phyloP scores from a whole-genome alignment of 768 basidiomycete genomes.

The Glaciozyma martinii region DNA sequence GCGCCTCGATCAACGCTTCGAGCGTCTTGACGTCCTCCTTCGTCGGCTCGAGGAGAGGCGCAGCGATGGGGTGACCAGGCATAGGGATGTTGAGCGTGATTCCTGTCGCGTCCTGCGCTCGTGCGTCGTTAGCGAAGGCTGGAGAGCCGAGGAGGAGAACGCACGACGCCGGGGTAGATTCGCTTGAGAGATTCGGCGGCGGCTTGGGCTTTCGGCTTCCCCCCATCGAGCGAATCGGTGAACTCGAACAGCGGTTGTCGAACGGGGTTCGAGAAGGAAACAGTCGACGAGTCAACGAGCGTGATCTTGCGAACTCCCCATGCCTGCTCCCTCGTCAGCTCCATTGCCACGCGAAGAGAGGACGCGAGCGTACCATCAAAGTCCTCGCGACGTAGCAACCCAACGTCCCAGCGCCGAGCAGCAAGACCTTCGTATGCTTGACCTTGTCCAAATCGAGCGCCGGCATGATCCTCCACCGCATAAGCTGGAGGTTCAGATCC shows the following conservation, averaged over 20 bases:
- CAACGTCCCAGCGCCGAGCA: conserved; percentile 90
- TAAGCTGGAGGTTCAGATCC: conserved; percentile 93
- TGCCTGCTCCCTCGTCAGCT: conserved; percentile 47
- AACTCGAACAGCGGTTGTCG: conserved; percentile 95
- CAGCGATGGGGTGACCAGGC: conserved; percentile 88
- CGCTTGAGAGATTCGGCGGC: conserved; percentile 76
- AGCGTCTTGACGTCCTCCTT: conserved; percentile 62
- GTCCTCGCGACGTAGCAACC: conserved; percentile 92
- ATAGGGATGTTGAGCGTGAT: conserved; percentile 78
- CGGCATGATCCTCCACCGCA: conserved; percentile 95
- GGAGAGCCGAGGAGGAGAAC: conserved; percentile 39
- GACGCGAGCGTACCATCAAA: conserved; percentile 61
- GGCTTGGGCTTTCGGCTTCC: conserved; percentile 90
- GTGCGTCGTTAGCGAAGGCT: not conserved
- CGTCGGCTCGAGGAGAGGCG: conserved; percentile 49
- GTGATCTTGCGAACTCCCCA: conserved; percentile 95
- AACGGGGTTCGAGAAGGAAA: conserved; percentile 96
- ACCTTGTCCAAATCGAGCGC: conserved; percentile 80
- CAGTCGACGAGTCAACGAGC: conserved; percentile 77
- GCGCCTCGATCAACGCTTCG: conserved; percentile 66
- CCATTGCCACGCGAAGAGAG: not conserved
- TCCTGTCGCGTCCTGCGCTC: conserved; percentile 66
- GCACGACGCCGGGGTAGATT: conserved; percentile 86
- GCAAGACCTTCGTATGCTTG: conserved; percentile 63
- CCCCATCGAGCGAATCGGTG: conserved; percentile 82